Percentiles rank a stretch among this genome's conserved stretches.
Conservation (phyloP, 805 yeast species). For the Metschnikowia chrysomelidarum region DNA sequence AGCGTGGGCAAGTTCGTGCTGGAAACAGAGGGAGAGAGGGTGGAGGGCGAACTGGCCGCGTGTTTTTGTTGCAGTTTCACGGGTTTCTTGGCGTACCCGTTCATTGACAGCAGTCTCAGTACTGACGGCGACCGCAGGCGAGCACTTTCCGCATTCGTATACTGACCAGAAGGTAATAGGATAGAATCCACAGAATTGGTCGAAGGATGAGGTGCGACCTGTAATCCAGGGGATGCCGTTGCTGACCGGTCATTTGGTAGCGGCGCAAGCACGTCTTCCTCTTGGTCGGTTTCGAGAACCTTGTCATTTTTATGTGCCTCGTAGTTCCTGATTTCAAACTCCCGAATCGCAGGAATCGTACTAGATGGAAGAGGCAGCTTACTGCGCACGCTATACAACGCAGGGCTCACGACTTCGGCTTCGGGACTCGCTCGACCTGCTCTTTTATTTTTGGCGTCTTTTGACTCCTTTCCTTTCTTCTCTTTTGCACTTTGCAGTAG, state of each 20-base stretch:
- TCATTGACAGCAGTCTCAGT: slow-evolving; percentile 19
- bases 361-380: slow-evolving; percentile 13
- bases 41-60: slow-evolving; percentile 11
- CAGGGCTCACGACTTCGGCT: slow-evolving; percentile 6
- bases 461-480: too few relatives aligned
- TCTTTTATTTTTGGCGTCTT: too few relatives aligned
- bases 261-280: slow-evolving; percentile 20
- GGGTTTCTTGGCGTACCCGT: slow-evolving; percentile 17
- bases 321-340: too few relatives aligned
- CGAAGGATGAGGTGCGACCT: slow-evolving; percentile 10
- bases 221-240: slow-evolving; percentile 12
- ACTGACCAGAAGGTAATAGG: slow-evolving; percentile 3
- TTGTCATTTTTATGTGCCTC: not conserved
- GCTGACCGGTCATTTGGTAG: slow-evolving; percentile 19
- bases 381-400: slow-evolving; percentile 6
- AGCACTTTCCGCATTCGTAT: slow-evolving; percentile 1
- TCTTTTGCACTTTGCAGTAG: slow-evolving; percentile 2
- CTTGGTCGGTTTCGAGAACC: slow-evolving; percentile 2
- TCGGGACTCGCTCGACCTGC: slow-evolving; percentile 7
- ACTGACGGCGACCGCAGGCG: slow-evolving; percentile 17
- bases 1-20: slow-evolving; percentile 14
- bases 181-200: slow-evolving; percentile 9
- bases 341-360: too few relatives aligned
- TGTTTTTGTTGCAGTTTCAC: slow-evolving; percentile 22
- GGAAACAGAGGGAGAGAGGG: slow-evolving; percentile 14